These are phyloP conservation scores for Marasmius tenuissimus DNA, from an alignment of 1,284 basidiomycete genomes.

Conservation along the genomic window DNA sequence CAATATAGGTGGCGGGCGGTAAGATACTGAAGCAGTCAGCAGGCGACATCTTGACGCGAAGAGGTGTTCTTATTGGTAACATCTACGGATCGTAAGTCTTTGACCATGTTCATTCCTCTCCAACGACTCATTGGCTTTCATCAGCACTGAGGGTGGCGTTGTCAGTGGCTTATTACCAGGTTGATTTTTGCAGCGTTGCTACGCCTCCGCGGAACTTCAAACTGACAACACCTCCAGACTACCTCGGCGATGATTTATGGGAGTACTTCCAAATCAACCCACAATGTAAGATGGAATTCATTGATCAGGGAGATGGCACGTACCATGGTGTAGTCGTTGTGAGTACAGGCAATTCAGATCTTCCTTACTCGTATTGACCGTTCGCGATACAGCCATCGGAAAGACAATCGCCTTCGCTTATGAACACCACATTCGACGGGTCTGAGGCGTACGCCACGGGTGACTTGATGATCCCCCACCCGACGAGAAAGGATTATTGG, in stretches of 20 bases:
- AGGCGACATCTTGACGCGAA: too few relatives aligned
- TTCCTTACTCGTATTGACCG: not conserved
- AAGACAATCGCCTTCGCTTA: constrained; percentile 3
- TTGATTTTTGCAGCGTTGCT: not conserved
- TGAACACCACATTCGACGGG: constrained; percentile 24
- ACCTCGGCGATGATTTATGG: constrained; percentile 19
- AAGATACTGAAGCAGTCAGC: too few relatives aligned
- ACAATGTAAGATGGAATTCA: constrained; percentile 12
- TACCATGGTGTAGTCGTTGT: constrained; percentile 20
- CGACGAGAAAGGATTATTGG: constrained; percentile 41
- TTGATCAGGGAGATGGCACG: constrained; percentile 12
- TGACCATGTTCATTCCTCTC: too few relatives aligned
- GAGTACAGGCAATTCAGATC: not conserved
- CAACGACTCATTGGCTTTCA: too few relatives aligned
- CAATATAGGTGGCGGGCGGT: too few relatives aligned
- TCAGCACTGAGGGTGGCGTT: too few relatives aligned
- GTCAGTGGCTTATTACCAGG: not conserved
- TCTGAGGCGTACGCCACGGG: constrained; percentile 30
- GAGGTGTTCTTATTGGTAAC: too few relatives aligned
- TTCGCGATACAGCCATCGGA: not conserved
- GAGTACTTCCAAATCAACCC: constrained; percentile 24
- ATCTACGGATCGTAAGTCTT: too few relatives aligned
- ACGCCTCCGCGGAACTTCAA: not conserved
- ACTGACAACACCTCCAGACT: not conserved
- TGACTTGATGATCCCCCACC: constrained; percentile 46